Base-by-base conservation (phyloP, 441 rosid species). In the Sinapis alba region DNA sequence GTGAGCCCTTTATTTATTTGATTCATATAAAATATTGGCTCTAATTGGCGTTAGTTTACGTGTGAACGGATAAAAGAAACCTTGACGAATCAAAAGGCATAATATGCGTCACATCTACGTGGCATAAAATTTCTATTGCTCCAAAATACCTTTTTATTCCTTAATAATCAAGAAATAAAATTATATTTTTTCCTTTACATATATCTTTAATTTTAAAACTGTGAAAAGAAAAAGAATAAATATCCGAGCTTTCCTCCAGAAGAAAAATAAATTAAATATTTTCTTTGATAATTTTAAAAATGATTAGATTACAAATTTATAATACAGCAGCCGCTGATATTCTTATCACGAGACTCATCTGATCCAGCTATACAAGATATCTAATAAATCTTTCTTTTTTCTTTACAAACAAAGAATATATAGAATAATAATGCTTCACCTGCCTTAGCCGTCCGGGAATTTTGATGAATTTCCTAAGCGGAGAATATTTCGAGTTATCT, bases 51-150 rank as follows among this genome's bases (percentile, higher is more conserved):
- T 41, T 69, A 62, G 71, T 70, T 70, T 23, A 61, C 54, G 79
- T 75, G 79, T 68, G 74, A 75, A 75, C 79, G 34, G 1, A 8
- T 15, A 36, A 47, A 18, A 67, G 19, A 69, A 38, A 76, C 65
- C 41, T 70, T 63, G 67, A 56, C 75, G 71, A 76, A 69, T 70
- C 75, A 69, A 62, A 76, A 57, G 61, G 65, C 59, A 69, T 21
- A n/a, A 54, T 43, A 62, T 41, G 54, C 75, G 76, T 70, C 43
- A 30, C 36, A 69, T 56, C 75, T 43, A 63, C 66, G 54, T 70
- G 79, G 53, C 66, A 43, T 8, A 57, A 65, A 53, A 6, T 70
- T 69, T 11, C 2, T 28, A 70, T 63, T 64, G 47, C 21, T 56
- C 53, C 38, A 30, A 62, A 11, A 51, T 10, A 36, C 23, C 41